Percentiles rank a stretch among this genome's conserved stretches.
phyloP scores from a whole-genome alignment of 2,329 filamentous ascomycete species.

The Penicillium sp. region DNA sequence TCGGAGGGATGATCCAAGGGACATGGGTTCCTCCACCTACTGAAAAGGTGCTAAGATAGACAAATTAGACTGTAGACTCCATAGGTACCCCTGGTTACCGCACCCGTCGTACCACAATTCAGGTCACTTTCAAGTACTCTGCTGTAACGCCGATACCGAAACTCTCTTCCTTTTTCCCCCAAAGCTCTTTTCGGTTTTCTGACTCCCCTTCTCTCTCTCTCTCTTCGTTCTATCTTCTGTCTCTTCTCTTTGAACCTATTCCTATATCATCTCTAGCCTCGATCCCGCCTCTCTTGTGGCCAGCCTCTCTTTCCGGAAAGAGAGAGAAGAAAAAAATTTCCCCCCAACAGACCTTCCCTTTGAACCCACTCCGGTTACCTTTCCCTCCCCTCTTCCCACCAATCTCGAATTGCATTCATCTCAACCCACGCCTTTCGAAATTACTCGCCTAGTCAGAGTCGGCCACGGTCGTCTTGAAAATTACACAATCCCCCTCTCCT shows the following conservation, averaged over 20 bases:
- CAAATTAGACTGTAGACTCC: conserved; percentile 8
- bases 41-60: conserved; percentile 25
- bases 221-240: neutral
- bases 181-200: conserved; percentile 11
- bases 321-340: neutral
- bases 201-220: neutral
- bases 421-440: conserved; percentile 5
- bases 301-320: conserved; percentile 10
- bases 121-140: conserved; percentile 9
- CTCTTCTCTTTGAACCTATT: conserved; percentile 8
- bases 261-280: conserved; percentile 3
- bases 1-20: conserved; percentile 20
- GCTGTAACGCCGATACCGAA: conserved; percentile 19
- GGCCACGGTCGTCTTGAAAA: conserved; percentile 13
- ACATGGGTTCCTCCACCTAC: conserved; percentile 19
- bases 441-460: conserved; percentile 7
- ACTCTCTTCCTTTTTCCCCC: conserved; percentile 12
- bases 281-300: neutral
- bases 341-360: neutral
- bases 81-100: conserved; percentile 5
- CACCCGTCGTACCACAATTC: neutral
- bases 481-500: conserved; percentile 2
- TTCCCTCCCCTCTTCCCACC: conserved; percentile 8
- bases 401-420: conserved; percentile 8
- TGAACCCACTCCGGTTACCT: neutral